Conservation (phyloP, 768 basidiomycete species). For the Collybia mongolica region DNA sequence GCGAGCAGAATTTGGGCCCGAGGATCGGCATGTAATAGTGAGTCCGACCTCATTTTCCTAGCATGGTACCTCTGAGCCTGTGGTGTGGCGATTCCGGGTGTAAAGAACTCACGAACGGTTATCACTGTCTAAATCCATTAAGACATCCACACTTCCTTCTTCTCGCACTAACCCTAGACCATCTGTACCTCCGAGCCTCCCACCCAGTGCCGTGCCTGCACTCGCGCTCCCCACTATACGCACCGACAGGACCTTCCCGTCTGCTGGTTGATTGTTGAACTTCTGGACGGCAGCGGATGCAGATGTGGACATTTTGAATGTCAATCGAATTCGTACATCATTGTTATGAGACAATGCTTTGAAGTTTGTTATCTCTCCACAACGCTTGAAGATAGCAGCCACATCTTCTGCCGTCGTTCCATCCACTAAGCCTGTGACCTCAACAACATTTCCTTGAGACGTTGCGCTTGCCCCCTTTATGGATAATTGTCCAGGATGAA, state of each 20-base stretch:
- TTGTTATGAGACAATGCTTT: constrained; percentile 33
- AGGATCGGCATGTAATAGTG: constrained; percentile 58
- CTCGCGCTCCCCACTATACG: constrained; percentile 54
- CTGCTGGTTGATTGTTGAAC: constrained; percentile 80
- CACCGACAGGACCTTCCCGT: constrained; percentile 73
- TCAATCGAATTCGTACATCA: constrained; percentile 64
- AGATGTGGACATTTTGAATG: constrained; percentile 62
- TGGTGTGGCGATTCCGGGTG: background rate
- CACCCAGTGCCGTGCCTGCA: constrained; percentile 51
- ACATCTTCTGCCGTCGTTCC: constrained; percentile 86
- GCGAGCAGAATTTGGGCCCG: constrained; percentile 68
- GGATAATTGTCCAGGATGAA: constrained; percentile 34
- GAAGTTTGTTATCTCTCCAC: constrained; percentile 60
- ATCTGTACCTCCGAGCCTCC: constrained; percentile 54
- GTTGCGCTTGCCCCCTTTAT: constrained; percentile 68
- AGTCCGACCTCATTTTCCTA: constrained; percentile 88
- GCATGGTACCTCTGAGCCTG: background rate
- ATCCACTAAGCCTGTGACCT: constrained; percentile 68
- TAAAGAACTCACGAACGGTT: constrained; percentile 54
- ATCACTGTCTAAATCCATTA: constrained; percentile 50
- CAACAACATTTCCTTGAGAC: constrained; percentile 62
- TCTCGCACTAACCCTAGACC: constrained; percentile 53
- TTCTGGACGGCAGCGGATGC: constrained; percentile 69
- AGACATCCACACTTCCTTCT: constrained; percentile 54
- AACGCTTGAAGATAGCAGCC: constrained; percentile 81